phyloP scores from a whole-genome alignment of 2,329 filamentous ascomycete species.

The Fusarium nisikadoi region DNA sequence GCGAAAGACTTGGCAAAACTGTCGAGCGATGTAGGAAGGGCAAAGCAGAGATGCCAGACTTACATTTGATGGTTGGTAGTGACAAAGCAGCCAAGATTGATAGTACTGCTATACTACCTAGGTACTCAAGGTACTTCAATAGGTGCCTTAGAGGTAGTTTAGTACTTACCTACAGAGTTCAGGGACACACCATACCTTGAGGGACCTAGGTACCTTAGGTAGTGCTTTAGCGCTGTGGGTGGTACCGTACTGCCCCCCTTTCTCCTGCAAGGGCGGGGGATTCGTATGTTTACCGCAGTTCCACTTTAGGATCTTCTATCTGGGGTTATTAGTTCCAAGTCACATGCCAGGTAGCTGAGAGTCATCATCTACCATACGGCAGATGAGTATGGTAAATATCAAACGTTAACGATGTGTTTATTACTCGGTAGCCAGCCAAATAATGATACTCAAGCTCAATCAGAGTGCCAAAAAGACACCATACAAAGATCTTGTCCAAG shows the following conservation, averaged over 20 bases:
- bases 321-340: slow-evolving; percentile 31
- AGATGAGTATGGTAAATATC: not conserved
- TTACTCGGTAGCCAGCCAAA: not conserved
- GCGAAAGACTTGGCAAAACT: slow-evolving; percentile 32
- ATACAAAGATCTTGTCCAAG: not conserved
- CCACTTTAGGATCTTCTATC: slow-evolving; percentile 12
- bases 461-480: not conserved
- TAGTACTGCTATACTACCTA: not conserved
- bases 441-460: not conserved
- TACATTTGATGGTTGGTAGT: not conserved
- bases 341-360: slow-evolving; percentile 18
- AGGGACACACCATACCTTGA: too few relatives aligned
- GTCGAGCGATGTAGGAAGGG: not conserved
- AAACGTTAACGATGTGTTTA: not conserved
- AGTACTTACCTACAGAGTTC: too few relatives aligned
- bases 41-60: slow-evolving; percentile 4
- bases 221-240: not conserved
- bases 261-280: slow-evolving; percentile 17
- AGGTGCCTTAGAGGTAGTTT: not conserved
- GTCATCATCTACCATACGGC: not conserved
- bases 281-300: not conserved
- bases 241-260: slow-evolving; percentile 6
- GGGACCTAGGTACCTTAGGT: too few relatives aligned
- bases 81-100: not conserved
- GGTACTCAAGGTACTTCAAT: not conserved